Evolutionary conservation across 495 filamentous ascomycete genomes (phyloP).

Genomic region (Penicillium antarcticum): DNA sequence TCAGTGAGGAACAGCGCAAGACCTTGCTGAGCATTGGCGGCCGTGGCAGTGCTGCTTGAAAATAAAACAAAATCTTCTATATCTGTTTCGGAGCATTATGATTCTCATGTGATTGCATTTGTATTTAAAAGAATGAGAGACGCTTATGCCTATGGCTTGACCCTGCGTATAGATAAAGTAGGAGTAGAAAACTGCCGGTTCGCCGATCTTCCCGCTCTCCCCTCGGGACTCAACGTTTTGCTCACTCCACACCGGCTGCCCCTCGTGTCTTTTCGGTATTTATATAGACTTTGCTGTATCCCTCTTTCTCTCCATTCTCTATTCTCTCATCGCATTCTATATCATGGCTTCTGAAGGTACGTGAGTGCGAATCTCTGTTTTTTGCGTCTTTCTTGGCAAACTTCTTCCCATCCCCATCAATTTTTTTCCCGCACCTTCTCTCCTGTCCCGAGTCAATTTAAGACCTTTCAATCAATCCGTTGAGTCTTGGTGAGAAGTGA

Average conservation of each 20-base stretch:
- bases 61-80: not conserved
- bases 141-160: not conserved
- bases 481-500: not conserved
- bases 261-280: not conserved
- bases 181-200: conserved; percentile 1
- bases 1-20: conserved; percentile 51
- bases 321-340: not conserved
- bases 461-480: not conserved
- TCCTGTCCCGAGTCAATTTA: conserved; percentile 5
- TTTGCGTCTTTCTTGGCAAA: conserved; percentile 10
- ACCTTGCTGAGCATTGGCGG: conserved; percentile 48
- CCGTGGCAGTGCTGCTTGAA: conserved; percentile 38
- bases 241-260: not conserved
- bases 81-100: not conserved
- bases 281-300: not conserved
- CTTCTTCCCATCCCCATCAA: conserved; percentile 2
- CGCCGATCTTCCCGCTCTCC: not conserved
- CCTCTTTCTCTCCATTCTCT: not conserved
- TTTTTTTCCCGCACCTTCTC: conserved; percentile 4
- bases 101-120: not conserved
- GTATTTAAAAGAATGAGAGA: not conserved
- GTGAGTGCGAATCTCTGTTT: conserved; percentile 6
- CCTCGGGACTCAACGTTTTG: conserved; percentile 1
- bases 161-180: not conserved
- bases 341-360: conserved; percentile 18